Percentiles rank a stretch among this genome's conserved stretches.
phyloP scores from a whole-genome alignment of 495 filamentous ascomycete genomes.

The Hypoxylon cercidicola region DNA sequence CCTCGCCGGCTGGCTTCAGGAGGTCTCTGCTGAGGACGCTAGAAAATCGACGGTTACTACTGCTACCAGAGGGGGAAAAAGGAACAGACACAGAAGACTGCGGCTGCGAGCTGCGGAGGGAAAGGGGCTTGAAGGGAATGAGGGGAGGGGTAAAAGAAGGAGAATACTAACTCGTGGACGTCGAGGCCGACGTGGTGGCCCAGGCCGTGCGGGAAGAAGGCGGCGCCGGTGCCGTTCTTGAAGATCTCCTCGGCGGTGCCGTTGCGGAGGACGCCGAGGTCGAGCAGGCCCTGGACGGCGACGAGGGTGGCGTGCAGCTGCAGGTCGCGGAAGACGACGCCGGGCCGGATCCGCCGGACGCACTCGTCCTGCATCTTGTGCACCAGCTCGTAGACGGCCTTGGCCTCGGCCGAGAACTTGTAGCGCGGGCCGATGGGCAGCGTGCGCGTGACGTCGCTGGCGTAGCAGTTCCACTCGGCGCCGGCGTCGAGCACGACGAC shows the following conservation, averaged over 20 bases:
- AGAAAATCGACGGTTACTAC: constrained; percentile 20
- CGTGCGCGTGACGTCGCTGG: constrained; percentile 89
- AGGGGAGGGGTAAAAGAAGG: constrained; percentile 10
- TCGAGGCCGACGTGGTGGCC: constrained; percentile 92
- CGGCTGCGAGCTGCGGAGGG: constrained; percentile 12
- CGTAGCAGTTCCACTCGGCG: constrained; percentile 86
- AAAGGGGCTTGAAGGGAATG: constrained; percentile 23
- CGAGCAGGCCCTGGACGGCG: constrained; percentile 73
- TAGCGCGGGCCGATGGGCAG: constrained; percentile 71
- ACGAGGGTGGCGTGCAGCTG: constrained; percentile 77
- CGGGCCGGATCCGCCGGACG: constrained; percentile 71
- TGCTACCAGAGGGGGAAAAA: not conserved
- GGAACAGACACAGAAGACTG: not conserved
- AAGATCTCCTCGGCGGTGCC: constrained; percentile 72
- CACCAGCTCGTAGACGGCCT: constrained; percentile 78
- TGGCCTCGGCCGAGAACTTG: constrained; percentile 71
- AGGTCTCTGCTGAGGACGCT: constrained; percentile 48
- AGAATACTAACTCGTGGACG: constrained; percentile 72
- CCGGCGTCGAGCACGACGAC: constrained; percentile 87
- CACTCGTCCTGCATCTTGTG: constrained; percentile 84
- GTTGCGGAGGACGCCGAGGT: constrained; percentile 71
- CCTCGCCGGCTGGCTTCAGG: constrained; percentile 43
- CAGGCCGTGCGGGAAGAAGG: constrained; percentile 93
- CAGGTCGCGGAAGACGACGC: constrained; percentile 72
- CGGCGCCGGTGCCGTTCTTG: constrained; percentile 71